Percentiles rank a stretch among this genome's conserved stretches.
These are phyloP conservation scores for Vaccinium macrocarpon DNA, from an alignment of 148 eudicot species.

Conservation along the genomic window DNA sequence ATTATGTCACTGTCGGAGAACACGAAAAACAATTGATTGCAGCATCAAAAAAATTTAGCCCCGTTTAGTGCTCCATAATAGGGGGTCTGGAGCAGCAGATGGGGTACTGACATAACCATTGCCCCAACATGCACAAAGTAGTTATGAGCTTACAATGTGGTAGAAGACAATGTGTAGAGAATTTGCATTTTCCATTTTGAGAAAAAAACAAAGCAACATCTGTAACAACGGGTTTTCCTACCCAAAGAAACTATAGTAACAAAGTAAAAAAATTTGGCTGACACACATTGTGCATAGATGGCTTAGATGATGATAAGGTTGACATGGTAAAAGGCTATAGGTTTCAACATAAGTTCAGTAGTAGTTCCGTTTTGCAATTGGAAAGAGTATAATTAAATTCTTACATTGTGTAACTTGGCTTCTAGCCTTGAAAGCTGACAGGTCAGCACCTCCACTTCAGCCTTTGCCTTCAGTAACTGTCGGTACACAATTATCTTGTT, in stretches of 20 bases:
- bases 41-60: background rate
- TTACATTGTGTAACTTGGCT: constrained; percentile 52
- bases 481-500: constrained; percentile 9
- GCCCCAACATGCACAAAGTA: background rate
- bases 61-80: background rate
- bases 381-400: constrained; percentile 11
- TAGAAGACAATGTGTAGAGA: background rate
- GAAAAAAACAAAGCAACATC: background rate
- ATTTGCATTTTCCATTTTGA: background rate
- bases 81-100: background rate
- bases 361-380: background rate
- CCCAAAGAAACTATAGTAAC: background rate
- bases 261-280: background rate
- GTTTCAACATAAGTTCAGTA: background rate
- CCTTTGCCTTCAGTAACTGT: constrained; percentile 46
- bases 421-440: constrained; percentile 46
- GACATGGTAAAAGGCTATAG: background rate
- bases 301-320: background rate
- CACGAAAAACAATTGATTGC: background rate
- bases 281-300: background rate
- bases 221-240: background rate
- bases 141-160: background rate
- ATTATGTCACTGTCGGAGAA: background rate
- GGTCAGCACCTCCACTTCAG: constrained; percentile 44
- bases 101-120: background rate